A percentile compares a stretch with the other conserved stretches of the same genome.
Evolutionary conservation across 2,329 filamentous ascomycete genomes (phyloP).

Genomic region (Fusarium cicatricum): DNA sequence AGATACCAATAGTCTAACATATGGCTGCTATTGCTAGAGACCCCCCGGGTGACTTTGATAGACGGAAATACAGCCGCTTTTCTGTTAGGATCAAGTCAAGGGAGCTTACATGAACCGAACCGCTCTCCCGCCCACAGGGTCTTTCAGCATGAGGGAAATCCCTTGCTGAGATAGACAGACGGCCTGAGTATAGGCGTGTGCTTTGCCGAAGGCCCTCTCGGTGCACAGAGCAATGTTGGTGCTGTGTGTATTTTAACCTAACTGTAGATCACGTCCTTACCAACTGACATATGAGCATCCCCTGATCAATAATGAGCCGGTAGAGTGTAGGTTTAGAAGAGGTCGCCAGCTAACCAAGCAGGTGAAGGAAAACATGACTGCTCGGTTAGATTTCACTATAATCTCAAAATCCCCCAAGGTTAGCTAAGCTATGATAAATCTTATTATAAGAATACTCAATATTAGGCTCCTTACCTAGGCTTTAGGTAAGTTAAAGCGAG

Average conservation of each 20-base stretch:
- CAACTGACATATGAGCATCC: background rate
- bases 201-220: background rate
- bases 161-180: background rate
- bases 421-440: too few species aligned
- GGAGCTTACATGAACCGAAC: slow-evolving; percentile 2
- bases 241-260: slow-evolving; percentile 3
- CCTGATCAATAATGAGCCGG: background rate
- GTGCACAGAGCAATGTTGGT: slow-evolving; percentile 7
- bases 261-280: slow-evolving; percentile 20
- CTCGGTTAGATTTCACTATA: too few species aligned
- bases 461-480: too few species aligned
- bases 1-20: background rate
- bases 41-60: background rate
- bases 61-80: background rate
- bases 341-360: background rate
- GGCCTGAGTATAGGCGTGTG: slow-evolving; percentile 1
- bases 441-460: too few species aligned
- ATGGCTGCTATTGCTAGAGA: too few species aligned
- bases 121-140: slow-evolving; percentile 6
- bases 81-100: background rate
- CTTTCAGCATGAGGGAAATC: background rate
- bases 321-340: background rate
- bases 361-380: too few species aligned
- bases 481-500: too few species aligned
- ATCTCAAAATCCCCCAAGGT: too few species aligned